These are phyloP conservation scores for Albugo laibachii DNA, from an alignment of 352 stramenopile species.

Conservation along the genomic window DNA sequence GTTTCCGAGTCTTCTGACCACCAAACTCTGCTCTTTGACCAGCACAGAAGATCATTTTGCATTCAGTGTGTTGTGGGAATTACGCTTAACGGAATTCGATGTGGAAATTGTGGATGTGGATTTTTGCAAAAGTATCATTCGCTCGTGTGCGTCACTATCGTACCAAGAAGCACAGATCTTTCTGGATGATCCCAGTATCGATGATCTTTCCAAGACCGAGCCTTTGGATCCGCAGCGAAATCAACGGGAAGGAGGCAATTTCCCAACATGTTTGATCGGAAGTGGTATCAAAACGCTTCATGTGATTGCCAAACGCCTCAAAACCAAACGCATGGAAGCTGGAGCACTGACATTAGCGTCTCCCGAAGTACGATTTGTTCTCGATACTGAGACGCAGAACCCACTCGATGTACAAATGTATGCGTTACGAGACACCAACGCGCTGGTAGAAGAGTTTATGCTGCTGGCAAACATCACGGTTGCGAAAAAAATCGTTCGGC, in stretches of 20 bases:
- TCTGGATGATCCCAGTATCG: conserved; percentile 68
- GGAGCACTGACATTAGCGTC: conserved; percentile 94
- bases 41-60: conserved; percentile 58
- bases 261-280: conserved; percentile 26
- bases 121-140: conserved; percentile 97
- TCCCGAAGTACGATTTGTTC: conserved; percentile 90
- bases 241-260: conserved; percentile 10
- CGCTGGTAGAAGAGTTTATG: conserved; percentile 99
- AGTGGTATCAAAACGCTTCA: conserved; percentile 83
- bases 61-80: conserved; percentile 64
- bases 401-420: conserved; percentile 97
- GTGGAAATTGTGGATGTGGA: conserved; percentile 88
- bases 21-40: conserved; percentile 93
- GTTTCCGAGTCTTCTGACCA: conserved; percentile 92
- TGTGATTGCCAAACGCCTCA: conserved; percentile 79
- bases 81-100: conserved; percentile 36
- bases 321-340: conserved; percentile 85
- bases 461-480: conserved; percentile 98
- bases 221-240: conserved; percentile 12
- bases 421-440: conserved; percentile 87
- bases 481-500: conserved; percentile 85
- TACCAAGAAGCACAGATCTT: conserved; percentile 95
- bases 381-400: conserved; percentile 97
- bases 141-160: conserved; percentile 88
- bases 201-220: conserved; percentile 9